A percentile compares a stretch with the other conserved stretches of the same genome.
These are phyloP conservation scores for Xylaria grammica DNA, from an alignment of 495 filamentous ascomycete species.

Conservation along the genomic window DNA sequence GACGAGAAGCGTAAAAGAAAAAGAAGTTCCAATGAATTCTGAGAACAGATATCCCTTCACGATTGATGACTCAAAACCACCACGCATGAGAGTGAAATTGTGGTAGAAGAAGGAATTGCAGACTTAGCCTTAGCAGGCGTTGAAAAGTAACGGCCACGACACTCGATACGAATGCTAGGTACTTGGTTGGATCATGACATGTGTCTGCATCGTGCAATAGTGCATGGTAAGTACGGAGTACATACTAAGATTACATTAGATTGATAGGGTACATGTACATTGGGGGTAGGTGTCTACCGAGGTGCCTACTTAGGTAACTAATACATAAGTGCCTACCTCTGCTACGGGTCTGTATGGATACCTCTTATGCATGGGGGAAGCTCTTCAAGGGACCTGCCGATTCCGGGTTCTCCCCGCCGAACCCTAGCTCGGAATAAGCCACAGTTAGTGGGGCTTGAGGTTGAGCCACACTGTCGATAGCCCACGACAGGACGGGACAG, in stretches of 20 bases:
- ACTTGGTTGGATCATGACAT: slow-evolving; percentile 8
- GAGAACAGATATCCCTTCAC: slow-evolving; percentile 21
- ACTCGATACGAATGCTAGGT: slow-evolving; percentile 4
- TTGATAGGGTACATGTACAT: too few species aligned
- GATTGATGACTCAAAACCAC: slow-evolving; percentile 7
- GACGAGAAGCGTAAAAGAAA: not conserved
- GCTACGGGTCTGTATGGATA: too few species aligned
- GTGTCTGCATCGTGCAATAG: slow-evolving; percentile 20
- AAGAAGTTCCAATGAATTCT: slow-evolving; percentile 15
- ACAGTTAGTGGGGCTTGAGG: not conserved
- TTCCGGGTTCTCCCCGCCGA: too few species aligned
- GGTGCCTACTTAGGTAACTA: too few species aligned
- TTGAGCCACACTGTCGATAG: not conserved
- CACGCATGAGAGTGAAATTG: not conserved
- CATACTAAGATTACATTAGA: too few species aligned
- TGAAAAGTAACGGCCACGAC: slow-evolving; percentile 23
- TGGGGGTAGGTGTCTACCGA: too few species aligned
- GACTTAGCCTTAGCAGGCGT: too few species aligned
- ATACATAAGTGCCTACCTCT: too few species aligned
- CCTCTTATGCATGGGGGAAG: slow-evolving; percentile 21
- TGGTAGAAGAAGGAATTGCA: not conserved
- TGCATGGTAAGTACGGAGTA: too few species aligned
- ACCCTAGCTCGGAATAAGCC: too few species aligned
- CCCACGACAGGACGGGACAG: too few species aligned
- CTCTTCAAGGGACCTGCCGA: slow-evolving; percentile 18